Evolutionary conservation across 1,139 yeast species (phyloP).

Genomic region (Nakaseomyces sp.): DNA sequence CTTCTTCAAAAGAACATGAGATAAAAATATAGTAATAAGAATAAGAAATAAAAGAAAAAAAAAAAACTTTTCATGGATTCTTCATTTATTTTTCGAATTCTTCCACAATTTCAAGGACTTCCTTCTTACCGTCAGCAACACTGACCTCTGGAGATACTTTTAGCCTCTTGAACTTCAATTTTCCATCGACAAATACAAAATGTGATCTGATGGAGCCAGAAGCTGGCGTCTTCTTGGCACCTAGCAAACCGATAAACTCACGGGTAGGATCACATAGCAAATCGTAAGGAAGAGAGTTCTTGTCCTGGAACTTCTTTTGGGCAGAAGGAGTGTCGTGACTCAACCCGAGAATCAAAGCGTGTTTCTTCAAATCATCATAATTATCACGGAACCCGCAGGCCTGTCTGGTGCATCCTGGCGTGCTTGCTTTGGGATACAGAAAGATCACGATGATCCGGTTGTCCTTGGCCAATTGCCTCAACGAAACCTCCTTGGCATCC

Average conservation of each 20-base stretch:
- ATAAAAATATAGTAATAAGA: not conserved
- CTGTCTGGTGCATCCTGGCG: conserved; percentile 94
- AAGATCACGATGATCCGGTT: conserved; percentile 53
- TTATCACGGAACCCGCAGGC: conserved; percentile 80
- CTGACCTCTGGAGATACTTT: conserved; percentile 76
- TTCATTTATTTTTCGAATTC: conserved; percentile 5
- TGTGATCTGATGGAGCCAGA: conserved; percentile 75
- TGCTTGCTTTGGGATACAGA: conserved; percentile 85
- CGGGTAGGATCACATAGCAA: conserved; percentile 69
- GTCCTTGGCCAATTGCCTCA: conserved; percentile 40
- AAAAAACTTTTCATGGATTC: not conserved
- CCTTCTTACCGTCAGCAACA: conserved; percentile 51
- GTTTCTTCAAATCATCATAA: conserved; percentile 43
- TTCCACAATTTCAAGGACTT: conserved; percentile 34
- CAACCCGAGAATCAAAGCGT: conserved; percentile 54
- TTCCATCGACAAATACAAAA: conserved; percentile 79
- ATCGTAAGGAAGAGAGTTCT: conserved; percentile 64
- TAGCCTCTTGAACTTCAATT: conserved; percentile 52
- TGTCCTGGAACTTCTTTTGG: conserved; percentile 65
- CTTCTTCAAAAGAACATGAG: too few species aligned
- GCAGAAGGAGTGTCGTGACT: conserved; percentile 69
- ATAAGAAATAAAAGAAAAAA: not conserved
- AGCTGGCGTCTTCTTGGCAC: conserved; percentile 63
- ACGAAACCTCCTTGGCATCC: conserved; percentile 50
- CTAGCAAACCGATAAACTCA: conserved; percentile 60